Conservation (phyloP, 2,329 filamentous ascomycete genomes). For the Pseudocercospora eumusae region DNA sequence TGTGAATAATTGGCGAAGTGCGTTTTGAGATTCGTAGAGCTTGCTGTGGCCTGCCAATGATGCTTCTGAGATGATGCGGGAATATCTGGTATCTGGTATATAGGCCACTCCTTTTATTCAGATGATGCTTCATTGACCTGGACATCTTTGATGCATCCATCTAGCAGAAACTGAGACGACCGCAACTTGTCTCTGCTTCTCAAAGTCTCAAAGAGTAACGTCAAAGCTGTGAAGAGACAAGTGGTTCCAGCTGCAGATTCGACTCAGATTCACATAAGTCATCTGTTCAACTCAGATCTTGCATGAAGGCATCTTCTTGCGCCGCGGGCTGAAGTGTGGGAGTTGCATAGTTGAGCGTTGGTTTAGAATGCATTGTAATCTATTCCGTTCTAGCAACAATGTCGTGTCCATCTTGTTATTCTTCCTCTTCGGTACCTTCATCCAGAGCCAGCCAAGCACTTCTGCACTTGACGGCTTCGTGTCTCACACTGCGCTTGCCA, state of each 20-base stretch:
- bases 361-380: background rate
- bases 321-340: no score
- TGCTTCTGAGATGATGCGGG: no score
- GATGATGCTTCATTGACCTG: no score
- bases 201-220: background rate
- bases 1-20: no score
- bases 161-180: no score
- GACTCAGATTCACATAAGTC: background rate
- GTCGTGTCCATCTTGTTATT: conserved; percentile 14
- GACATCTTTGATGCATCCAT: no score
- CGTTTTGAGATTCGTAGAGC: no score
- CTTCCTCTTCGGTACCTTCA: conserved; percentile 58
- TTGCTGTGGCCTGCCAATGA: no score
- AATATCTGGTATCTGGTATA: no score
- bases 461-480: conserved; percentile 62
- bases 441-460: conserved; percentile 62
- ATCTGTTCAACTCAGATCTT: background rate
- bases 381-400: background rate
- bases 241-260: background rate
- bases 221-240: background rate
- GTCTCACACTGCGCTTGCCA: conserved; percentile 61
- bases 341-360: background rate
- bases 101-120: no score
- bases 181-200: no score
- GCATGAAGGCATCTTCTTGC: background rate